Percentiles rank a stretch among this genome's conserved stretches.
Conservation (phyloP, 2,329 filamentous ascomycete species). For the Dothideomycetes sp. region DNA sequence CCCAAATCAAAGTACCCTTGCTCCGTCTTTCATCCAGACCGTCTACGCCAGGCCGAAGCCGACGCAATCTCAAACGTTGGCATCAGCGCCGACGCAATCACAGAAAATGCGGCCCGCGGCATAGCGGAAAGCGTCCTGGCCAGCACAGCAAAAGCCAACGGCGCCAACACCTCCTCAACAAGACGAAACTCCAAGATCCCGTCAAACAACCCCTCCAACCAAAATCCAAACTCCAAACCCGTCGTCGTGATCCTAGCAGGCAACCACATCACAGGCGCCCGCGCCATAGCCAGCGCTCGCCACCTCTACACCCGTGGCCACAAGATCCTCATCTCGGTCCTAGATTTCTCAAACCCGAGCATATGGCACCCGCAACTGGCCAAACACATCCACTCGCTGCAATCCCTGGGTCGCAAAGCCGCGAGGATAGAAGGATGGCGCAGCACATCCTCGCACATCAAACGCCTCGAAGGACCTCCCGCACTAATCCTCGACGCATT, state of each 20-base stretch:
- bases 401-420: constrained; percentile 46
- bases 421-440: constrained; percentile 57
- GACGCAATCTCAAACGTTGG: constrained; percentile 81
- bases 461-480: constrained; percentile 52
- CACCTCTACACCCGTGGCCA: constrained; percentile 78
- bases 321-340: constrained; percentile 71
- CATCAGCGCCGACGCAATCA: constrained; percentile 79
- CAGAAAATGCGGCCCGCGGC: constrained; percentile 81
- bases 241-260: constrained; percentile 75
- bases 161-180: constrained; percentile 20
- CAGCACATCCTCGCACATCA: constrained; percentile 45
- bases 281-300: constrained; percentile 75
- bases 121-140: constrained; percentile 72
- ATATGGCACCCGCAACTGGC: constrained; percentile 72
- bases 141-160: constrained; percentile 20
- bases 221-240: constrained; percentile 40
- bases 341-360: constrained; percentile 73
- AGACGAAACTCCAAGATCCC: constrained; percentile 38
- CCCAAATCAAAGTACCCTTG: constrained; percentile 46
- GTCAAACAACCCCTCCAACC: constrained; percentile 35
- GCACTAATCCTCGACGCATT: constrained; percentile 84
- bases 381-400: constrained; percentile 72
- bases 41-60: constrained; percentile 87
- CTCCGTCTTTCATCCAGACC: constrained; percentile 48
- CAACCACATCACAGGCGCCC: constrained; percentile 83